These are phyloP conservation scores for Cercospora zeae-maydis DNA, from an alignment of 2,329 filamentous ascomycete genomes.

Conservation along the genomic window DNA sequence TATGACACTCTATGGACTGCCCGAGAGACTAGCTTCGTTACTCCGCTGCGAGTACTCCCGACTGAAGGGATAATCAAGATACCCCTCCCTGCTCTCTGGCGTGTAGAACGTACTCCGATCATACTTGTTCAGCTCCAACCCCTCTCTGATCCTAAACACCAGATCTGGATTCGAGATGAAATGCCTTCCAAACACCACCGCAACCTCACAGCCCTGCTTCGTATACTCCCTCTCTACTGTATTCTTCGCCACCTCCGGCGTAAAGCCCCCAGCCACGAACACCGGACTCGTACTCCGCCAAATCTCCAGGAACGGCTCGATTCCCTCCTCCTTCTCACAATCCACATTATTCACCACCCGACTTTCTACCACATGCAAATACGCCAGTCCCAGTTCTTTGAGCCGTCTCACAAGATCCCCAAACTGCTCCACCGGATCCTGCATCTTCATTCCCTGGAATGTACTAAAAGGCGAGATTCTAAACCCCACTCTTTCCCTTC, in stretches of 20 bases:
- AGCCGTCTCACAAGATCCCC: conserved; percentile 52
- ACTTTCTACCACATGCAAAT: conserved; percentile 58
- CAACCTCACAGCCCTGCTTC: conserved; percentile 39
- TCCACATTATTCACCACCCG: conserved; percentile 46
- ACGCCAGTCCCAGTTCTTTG: conserved; percentile 53
- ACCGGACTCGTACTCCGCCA: conserved; percentile 46
- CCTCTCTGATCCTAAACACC: conserved; percentile 23
- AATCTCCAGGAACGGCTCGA: conserved; percentile 39
- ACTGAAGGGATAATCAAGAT: conserved; percentile 42
- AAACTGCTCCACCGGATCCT: conserved; percentile 59
- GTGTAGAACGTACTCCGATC: conserved; percentile 45
- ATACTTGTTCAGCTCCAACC: conserved; percentile 41
- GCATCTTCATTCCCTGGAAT: conserved; percentile 62
- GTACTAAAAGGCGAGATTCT: conserved; percentile 57
- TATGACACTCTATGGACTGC: neutral
- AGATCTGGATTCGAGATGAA: conserved; percentile 52
- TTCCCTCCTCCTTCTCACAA: conserved; percentile 36
- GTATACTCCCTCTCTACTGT: conserved; percentile 36
- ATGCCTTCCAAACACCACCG: conserved; percentile 47
- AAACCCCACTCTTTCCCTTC: conserved; percentile 48
- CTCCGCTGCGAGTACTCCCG: conserved; percentile 25
- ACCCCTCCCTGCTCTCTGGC: conserved; percentile 39
- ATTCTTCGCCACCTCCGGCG: conserved; percentile 37
- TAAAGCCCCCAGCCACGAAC: conserved; percentile 48
- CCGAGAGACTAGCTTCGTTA: neutral